A percentile compares a stretch with the other conserved stretches of the same genome.
Conservation (phyloP, 78 protist genomes). For the Monocercomonoides exilis region DNA sequence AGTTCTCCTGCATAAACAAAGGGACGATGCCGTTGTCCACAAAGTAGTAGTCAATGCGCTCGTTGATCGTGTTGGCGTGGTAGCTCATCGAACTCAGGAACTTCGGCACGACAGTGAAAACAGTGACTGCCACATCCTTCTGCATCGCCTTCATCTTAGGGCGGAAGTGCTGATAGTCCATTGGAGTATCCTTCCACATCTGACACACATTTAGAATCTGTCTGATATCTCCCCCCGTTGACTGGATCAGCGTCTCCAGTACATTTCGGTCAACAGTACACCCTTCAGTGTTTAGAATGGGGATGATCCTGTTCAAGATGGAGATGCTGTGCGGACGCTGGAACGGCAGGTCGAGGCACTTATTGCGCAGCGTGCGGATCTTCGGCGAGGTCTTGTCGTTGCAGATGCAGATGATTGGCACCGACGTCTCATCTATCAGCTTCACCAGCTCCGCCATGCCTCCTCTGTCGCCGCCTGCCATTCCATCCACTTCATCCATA, state of each 20-base stretch:
- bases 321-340: conserved; percentile 15
- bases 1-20: conserved; percentile 22
- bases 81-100: not conserved
- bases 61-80: not conserved
- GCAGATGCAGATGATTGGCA: conserved; percentile 91
- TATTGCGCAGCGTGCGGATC: conserved; percentile 48
- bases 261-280: not conserved
- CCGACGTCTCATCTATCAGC: conserved; percentile 35
- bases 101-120: conserved; percentile 19
- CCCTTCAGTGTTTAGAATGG: conserved; percentile 26
- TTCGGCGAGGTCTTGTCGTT: conserved; percentile 69
- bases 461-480: conserved; percentile 90
- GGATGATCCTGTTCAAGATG: conserved; percentile 4
- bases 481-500: conserved; percentile 96
- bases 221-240: conserved; percentile 38
- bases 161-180: not conserved
- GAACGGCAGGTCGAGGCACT: conserved; percentile 67
- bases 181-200: conserved; percentile 5
- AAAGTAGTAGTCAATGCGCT: conserved; percentile 25
- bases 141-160: not conserved
- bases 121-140: conserved; percentile 34
- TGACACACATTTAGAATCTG: conserved; percentile 42
- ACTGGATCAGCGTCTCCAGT: conserved; percentile 16
- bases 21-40: conserved; percentile 45
- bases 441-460: conserved; percentile 67